Evolutionary conservation across 2,329 filamentous ascomycete genomes (phyloP), one percentile per base, ranked within the genome.

Genomic region (Sphaerulina vaccinii): DNA sequence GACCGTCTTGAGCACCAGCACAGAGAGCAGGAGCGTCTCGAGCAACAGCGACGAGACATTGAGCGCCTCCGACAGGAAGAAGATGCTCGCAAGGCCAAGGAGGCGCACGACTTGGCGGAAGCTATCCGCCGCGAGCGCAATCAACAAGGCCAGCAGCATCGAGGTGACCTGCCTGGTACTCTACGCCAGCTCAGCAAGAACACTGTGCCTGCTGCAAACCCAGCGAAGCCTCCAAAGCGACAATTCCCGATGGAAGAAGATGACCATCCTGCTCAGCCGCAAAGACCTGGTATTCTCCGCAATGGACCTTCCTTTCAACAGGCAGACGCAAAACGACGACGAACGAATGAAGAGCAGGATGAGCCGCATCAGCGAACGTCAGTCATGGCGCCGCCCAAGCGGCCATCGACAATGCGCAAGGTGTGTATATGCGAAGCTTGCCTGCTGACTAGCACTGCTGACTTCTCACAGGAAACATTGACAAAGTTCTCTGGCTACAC

Each of bases 301-400:
- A 76, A 81, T 21, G 64, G 62, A 23, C 62, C 71, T 15, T 67
- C 70, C 3, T 73, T 68, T 8, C 85, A 87, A 60, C 82, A 87
- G 64, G 73, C 80, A 59, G 89, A 95, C 46, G 77, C 81, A 18
- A 96, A 96, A 75, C 82, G 90, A 51, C 82, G 90, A 60, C 86
- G 86, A 66, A 93, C 86, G 46, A 84, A 86, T 36, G 87, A 92
- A 45, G 81, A 84, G 51, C 79, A 82, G 49, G 70, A 75, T 33
- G 79, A 83, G 55, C 84, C 88, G 57, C 77, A 77, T 64, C 77
- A 82, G 51, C 79, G 81, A 39, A 79, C 82, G 49, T 82, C 79
- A 41, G 79, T 91, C 62, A 93, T 91, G 74, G 88, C 86, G 11
- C 88, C 90, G 46, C 90, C 90, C 5, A 89, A 95, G 60, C 84